Percentiles rank a stretch among this genome's conserved stretches.
Evolutionary conservation across 495 filamentous ascomycete species (phyloP).

Genomic region (Parathielavia appendiculata): DNA sequence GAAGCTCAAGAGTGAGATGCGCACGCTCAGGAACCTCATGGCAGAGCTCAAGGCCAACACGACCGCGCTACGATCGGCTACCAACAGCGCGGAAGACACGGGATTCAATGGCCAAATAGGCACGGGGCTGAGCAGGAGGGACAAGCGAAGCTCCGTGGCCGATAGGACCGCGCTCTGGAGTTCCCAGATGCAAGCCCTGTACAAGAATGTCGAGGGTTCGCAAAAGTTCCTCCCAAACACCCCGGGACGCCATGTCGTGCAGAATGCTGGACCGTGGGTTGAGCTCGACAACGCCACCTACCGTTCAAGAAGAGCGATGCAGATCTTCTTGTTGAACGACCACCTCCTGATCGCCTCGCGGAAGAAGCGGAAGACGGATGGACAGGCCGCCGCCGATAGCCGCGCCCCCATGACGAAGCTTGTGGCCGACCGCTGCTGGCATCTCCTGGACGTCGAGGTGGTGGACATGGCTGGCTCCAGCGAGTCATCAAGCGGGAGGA

Average conservation of each 20-base stretch:
- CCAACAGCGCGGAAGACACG: slow-evolving; percentile 34
- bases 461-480: slow-evolving; percentile 71
- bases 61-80: slow-evolving; percentile 66
- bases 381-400: slow-evolving; percentile 49
- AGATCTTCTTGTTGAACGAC: slow-evolving; percentile 90
- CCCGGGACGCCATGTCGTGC: slow-evolving; percentile 82
- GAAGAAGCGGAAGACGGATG: slow-evolving; percentile 82
- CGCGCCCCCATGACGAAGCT: slow-evolving; percentile 68
- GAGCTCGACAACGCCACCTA: slow-evolving; percentile 96
- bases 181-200: slow-evolving; percentile 77
- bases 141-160: slow-evolving; percentile 76
- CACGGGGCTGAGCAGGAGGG: slow-evolving; percentile 54
- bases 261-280: slow-evolving; percentile 86
- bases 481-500: slow-evolving; percentile 50
- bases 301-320: slow-evolving; percentile 78
- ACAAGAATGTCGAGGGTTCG: slow-evolving; percentile 92
- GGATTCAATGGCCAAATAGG: slow-evolving; percentile 38
- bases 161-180: slow-evolving; percentile 96
- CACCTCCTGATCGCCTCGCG: slow-evolving; percentile 84
- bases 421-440: slow-evolving; percentile 92
- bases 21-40: slow-evolving; percentile 79
- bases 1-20: slow-evolving; percentile 95
- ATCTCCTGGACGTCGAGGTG: slow-evolving; percentile 86
- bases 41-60: slow-evolving; percentile 74
- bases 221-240: slow-evolving; percentile 94